Conservation (phyloP, 75 land plant species). For the Selaginella moellendorffii region DNA sequence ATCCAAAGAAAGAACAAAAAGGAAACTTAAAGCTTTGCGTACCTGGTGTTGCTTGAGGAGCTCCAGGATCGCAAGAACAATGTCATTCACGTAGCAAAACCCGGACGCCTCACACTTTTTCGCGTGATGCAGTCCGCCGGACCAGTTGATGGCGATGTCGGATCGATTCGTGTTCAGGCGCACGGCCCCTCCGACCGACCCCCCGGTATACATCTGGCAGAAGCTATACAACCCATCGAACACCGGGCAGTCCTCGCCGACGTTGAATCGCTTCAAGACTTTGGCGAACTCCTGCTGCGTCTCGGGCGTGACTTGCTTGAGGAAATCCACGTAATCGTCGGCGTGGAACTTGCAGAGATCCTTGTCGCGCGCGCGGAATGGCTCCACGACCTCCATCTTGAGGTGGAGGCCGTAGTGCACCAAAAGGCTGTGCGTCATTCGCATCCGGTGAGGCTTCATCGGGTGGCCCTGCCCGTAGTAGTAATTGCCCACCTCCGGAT, state of each 20-base stretch:
- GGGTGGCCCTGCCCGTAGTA: conserved; percentile 57
- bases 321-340: conserved; percentile 43
- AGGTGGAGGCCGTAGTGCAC: conserved; percentile 38
- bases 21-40: background rate
- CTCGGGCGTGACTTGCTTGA: conserved; percentile 33
- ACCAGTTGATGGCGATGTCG: conserved; percentile 52
- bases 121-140: conserved; percentile 49
- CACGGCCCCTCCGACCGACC: conserved; percentile 41
- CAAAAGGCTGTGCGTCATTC: conserved; percentile 52
- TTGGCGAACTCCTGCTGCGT: conserved; percentile 33
- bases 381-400: conserved; percentile 34
- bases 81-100: conserved; percentile 52
- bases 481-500: conserved; percentile 54
- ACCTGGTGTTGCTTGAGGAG: conserved; percentile 46
- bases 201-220: conserved; percentile 47
- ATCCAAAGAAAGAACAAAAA: too few relatives aligned
- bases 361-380: conserved; percentile 36
- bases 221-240: conserved; percentile 38
- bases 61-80: conserved; percentile 42
- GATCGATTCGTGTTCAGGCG: conserved; percentile 31
- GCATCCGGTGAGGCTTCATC: conserved; percentile 59
- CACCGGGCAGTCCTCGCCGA: conserved; percentile 53
- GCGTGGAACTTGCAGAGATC: conserved; percentile 52
- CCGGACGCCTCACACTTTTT: conserved; percentile 58
- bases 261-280: conserved; percentile 39